Conservation (phyloP, 495 filamentous ascomycete genomes). For the Chaetomidium leptoderma region DNA sequence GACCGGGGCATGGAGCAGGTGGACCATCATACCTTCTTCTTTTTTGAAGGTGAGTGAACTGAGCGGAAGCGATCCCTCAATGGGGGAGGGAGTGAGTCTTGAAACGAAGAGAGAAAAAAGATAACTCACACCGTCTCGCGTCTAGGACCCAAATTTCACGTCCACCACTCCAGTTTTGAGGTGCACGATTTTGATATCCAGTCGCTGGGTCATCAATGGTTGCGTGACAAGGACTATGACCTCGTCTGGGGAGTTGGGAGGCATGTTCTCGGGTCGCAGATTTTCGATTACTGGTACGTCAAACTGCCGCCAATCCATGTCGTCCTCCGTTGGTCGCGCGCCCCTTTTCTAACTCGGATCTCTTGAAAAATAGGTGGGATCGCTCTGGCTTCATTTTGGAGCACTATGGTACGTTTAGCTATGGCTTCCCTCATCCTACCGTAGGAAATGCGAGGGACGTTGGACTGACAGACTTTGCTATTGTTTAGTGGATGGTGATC, state of each 20-base stretch:
- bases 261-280: slow-evolving; percentile 57
- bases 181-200: slow-evolving; percentile 69
- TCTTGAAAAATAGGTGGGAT: background rate
- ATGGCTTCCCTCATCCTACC: background rate
- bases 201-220: slow-evolving; percentile 63
- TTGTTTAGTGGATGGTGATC: background rate
- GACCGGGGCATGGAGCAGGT: slow-evolving; percentile 54
- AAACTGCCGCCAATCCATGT: background rate
- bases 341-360: background rate
- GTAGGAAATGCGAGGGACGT: too few species aligned
- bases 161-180: slow-evolving; percentile 68
- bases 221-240: slow-evolving; percentile 55
- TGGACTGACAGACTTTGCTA: background rate
- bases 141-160: slow-evolving; percentile 41
- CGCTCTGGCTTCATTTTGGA: slow-evolving; percentile 1
- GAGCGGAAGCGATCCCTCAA: too few species aligned
- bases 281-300: slow-evolving; percentile 60
- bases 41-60: slow-evolving; percentile 45
- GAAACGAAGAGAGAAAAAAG: background rate
- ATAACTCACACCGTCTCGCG: slow-evolving; percentile 19
- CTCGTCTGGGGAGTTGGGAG: slow-evolving; percentile 64
- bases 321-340: background rate
- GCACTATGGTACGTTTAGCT: background rate
- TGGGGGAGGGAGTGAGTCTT: too few species aligned
- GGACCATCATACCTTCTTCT: slow-evolving; percentile 61